Conservation (phyloP, 192 early-diverging fungal species). For the Gamsiella multidivaricata region DNA sequence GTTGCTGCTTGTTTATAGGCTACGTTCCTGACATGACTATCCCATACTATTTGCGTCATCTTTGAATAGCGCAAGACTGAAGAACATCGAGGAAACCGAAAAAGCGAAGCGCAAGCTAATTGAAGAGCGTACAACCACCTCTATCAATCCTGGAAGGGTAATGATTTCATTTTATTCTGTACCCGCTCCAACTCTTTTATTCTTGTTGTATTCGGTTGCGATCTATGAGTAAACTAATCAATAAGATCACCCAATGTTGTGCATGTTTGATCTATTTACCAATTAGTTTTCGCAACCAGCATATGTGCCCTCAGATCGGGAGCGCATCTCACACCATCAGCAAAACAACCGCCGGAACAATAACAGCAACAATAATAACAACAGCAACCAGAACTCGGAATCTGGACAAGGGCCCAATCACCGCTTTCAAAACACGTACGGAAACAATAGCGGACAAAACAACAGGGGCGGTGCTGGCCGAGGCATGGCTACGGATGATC, state of each 20-base stretch:
- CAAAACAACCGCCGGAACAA: constrained; percentile 35
- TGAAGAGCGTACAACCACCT: constrained; percentile 51
- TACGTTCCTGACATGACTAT: background rate
- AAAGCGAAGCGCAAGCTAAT: constrained; percentile 72
- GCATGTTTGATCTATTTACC: background rate
- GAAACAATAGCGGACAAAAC: constrained; percentile 12
- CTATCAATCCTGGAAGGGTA: constrained; percentile 36
- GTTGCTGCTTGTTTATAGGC: too few species aligned
- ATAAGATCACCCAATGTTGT: too few species aligned
- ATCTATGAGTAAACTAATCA: too few species aligned
- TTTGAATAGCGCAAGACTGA: constrained; percentile 60
- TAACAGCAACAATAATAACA: constrained; percentile 35
- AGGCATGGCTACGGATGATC: constrained; percentile 87
- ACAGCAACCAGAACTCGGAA: background rate
- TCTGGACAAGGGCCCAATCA: constrained; percentile 33
- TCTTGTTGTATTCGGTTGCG: too few species aligned
- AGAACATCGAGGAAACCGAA: constrained; percentile 87
- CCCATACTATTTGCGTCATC: background rate
- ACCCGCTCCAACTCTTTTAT: too few species aligned
- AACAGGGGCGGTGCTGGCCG: constrained; percentile 59
- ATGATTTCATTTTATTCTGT: constrained; percentile 19
- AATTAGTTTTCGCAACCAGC: constrained; percentile 28
- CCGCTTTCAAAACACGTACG: constrained; percentile 40
- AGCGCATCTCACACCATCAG: constrained; percentile 46
- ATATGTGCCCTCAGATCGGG: constrained; percentile 24